phyloP scores from a whole-genome alignment of 1,284 basidiomycete species.

The Rhodotorula sp. region DNA sequence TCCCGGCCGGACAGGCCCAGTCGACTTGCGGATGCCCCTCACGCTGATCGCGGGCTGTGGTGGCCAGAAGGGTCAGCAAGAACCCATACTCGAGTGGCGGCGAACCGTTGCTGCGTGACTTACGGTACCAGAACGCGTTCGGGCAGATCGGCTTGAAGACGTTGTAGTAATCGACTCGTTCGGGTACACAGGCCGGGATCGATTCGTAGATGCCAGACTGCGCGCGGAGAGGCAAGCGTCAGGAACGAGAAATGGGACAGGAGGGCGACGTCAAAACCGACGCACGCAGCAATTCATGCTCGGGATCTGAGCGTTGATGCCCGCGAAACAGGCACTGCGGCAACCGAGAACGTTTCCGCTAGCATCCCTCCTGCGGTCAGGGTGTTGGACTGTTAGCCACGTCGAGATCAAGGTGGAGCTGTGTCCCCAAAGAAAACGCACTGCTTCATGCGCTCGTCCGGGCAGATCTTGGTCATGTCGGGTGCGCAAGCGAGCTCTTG shows the following conservation, averaged over 20 bases:
- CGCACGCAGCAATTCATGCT: constrained; percentile 21
- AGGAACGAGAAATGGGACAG: no score
- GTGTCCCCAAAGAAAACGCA: not conserved
- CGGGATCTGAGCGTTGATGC: constrained; percentile 10
- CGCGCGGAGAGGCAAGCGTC: not conserved
- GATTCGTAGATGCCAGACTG: constrained; percentile 20
- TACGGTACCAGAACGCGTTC: not conserved
- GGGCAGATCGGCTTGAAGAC: not conserved
- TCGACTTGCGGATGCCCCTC: constrained; percentile 10
- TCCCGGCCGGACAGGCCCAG: not conserved
- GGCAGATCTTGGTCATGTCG: constrained; percentile 13
- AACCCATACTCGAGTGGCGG: fast-evolving
- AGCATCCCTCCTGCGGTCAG: not conserved
- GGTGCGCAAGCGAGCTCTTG: constrained; percentile 5
- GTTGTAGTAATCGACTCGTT: constrained; percentile 18
- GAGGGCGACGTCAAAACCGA: fast-evolving
- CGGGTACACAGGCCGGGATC: not conserved
- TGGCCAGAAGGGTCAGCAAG: not conserved
- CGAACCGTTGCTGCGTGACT: not conserved
- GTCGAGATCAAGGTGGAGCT: not conserved
- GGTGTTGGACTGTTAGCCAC: not conserved
- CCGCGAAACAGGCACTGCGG: constrained; percentile 16
- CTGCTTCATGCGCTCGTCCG: constrained; percentile 26
- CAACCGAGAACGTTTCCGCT: constrained; percentile 20
- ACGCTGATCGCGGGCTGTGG: constrained; percentile 18